These are phyloP conservation scores for Omphalea diandra DNA, from an alignment of 441 rosid genomes.

Conservation along the genomic window DNA sequence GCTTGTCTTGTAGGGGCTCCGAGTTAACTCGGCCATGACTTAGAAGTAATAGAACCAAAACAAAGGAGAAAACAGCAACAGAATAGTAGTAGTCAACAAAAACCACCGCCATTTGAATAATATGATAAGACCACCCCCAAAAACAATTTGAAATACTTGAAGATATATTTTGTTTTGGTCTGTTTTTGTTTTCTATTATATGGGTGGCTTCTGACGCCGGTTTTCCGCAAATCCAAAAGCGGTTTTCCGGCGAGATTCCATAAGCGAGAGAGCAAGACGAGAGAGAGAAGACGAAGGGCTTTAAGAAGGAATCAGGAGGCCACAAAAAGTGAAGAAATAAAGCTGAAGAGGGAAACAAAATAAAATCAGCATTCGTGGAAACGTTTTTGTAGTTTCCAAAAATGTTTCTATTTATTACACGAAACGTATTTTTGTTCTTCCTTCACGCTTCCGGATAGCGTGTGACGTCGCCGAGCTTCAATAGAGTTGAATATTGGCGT, in stretches of 20 bases:
- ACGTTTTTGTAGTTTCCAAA: conserved; percentile 14
- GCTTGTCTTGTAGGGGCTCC: conserved; percentile 70
- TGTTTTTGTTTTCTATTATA: conserved; percentile 8
- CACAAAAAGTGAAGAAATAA: neutral
- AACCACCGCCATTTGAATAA: conserved; percentile 34
- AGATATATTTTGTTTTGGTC: neutral
- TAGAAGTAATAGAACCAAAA: conserved; percentile 27
- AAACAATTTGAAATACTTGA: neutral
- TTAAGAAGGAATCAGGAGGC: conserved; percentile 22
- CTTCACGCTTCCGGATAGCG: too few species aligned
- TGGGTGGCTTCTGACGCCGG: conserved; percentile 13
- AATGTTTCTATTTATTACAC: neutral
- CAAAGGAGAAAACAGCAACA: conserved; percentile 12
- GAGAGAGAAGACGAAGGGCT: conserved; percentile 4
- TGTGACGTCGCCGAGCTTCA: neutral
- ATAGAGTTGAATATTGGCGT: too few species aligned
- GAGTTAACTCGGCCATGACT: conserved; percentile 42
- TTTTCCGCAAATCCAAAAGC: conserved; percentile 13
- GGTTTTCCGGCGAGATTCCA: conserved; percentile 44
- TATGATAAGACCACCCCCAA: neutral
- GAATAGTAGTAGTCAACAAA: too few species aligned
- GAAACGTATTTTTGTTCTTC: neutral
- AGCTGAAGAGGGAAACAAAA: neutral
- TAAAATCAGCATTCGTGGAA: neutral
- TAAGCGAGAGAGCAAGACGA: conserved; percentile 6